Percentiles rank a stretch among this genome's conserved stretches.
phyloP scores from a whole-genome alignment of 306 rosid species.

The Sindora glabra region DNA sequence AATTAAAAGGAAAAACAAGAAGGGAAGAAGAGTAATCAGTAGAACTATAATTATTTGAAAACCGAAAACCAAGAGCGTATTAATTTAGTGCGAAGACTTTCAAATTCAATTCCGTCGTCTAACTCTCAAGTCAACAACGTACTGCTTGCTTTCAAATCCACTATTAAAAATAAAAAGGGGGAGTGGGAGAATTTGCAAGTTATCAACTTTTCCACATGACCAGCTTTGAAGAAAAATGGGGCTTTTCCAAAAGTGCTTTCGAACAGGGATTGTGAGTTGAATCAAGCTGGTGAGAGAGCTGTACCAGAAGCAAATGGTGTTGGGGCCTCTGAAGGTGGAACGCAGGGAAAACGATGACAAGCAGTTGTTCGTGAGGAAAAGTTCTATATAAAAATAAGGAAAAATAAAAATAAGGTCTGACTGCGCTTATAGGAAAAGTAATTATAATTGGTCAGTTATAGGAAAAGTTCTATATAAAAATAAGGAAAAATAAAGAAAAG shows the following conservation, averaged over 20 bases:
- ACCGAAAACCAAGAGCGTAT: too few relatives aligned
- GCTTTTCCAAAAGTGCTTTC: neutral
- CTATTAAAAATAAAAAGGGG: neutral
- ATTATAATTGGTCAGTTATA: neutral
- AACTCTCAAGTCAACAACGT: neutral
- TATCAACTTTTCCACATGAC: neutral
- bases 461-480: neutral
- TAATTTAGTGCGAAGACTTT: too few relatives aligned
- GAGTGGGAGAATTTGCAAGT: neutral
- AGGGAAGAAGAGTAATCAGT: too few relatives aligned
- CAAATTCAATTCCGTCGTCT: too few relatives aligned
- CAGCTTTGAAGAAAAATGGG: too few relatives aligned
- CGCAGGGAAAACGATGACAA: neutral
- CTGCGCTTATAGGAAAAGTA: too few relatives aligned
- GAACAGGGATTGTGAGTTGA: neutral
- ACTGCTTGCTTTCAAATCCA: neutral
- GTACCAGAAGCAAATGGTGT: slow-evolving; percentile 6
- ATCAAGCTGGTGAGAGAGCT: neutral
- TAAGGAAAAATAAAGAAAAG: slow-evolving; percentile 10
- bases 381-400: neutral
- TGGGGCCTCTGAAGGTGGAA: neutral
- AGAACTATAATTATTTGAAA: too few relatives aligned
- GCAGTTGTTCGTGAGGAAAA: neutral
- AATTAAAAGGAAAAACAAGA: too few relatives aligned
- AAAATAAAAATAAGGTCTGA: slow-evolving; percentile 20